Evolutionary conservation across 176 grass and related monocot genomes (phyloP), one percentile per base, ranked within the genome.

Genomic region (Zea luxurians): DNA sequence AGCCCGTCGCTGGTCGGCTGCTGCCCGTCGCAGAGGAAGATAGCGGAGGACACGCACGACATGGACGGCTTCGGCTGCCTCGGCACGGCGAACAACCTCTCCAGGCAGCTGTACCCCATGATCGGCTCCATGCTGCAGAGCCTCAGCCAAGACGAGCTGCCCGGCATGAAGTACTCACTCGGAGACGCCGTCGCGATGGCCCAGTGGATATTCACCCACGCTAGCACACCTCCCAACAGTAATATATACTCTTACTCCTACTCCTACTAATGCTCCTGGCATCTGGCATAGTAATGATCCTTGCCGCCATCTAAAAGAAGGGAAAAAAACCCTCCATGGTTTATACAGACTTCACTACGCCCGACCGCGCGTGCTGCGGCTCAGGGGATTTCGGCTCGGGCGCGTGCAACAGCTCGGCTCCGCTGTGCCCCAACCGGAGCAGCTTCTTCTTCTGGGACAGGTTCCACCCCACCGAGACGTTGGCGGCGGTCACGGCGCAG

Each of bases 371-470:
- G 45, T 89, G 90, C 73, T 92, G 90, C 58, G 86, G 85, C 68
- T 4, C 45, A 1, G 75, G 69, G 17, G 4, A 0, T 6, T 75
- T 57, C 36, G 68, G 54, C 4, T 38, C 2, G 0, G 16, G 0
- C 20, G 36, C 2, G 48, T 89, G 90, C 57, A 15, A 77, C 74
- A 20, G 8, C 55, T 0, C 4, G 10, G 35, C 10, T 2, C 36
- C 48, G 5, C 34, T 86, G 57, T 93, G 94, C 82, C 66, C 2
- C 2, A 38, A 82, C 71, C 84, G 84, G 7, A 74, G 6, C 20
- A 77, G 34, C 12, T 80, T 77, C 48, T 70, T 93, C 48, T 97
- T 92, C 84, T 97, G 89, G 91, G 94, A 97, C 81, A 35, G 48
- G 10, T 79, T 59, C 55, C 94, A 97, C 54, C 80, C 89, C 8